These are phyloP conservation scores for Closterium sp. DNA, from an alignment of 139 green algal genomes.

Conservation along the genomic window DNA sequence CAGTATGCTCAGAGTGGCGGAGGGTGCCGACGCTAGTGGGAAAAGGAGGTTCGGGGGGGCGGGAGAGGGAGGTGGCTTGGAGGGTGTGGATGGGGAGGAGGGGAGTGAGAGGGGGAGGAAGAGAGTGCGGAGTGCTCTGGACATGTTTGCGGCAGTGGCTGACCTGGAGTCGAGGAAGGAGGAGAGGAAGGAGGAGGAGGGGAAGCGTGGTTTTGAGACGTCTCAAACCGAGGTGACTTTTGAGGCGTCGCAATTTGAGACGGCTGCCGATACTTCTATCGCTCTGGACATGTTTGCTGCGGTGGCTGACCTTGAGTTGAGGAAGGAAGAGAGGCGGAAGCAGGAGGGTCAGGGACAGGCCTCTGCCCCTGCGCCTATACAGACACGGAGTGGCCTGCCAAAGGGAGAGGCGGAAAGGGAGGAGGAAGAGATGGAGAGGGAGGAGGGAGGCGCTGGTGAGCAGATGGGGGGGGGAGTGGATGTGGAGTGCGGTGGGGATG, in stretches of 20 bases:
- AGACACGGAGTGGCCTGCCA: no score
- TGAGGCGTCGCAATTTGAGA: no score
- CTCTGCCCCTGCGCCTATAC: no score
- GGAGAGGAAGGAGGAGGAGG: background rate
- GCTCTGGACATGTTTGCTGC: no score
- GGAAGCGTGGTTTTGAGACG: no score
- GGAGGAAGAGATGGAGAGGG: background rate
- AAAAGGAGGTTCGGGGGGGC: background rate
- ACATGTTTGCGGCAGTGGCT: background rate
- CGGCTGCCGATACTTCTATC: no score
- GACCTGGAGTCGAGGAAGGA: background rate
- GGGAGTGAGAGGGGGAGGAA: background rate
- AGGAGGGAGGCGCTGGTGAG: background rate
- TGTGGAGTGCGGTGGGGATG: background rate
- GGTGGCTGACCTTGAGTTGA: no score
- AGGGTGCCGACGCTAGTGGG: background rate
- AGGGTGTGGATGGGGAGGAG: background rate
- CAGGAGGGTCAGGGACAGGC: no score
- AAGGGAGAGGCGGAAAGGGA: background rate
- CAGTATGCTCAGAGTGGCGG: no score
- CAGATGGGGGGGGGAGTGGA: background rate
- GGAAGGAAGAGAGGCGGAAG: no score
- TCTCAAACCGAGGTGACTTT: no score
- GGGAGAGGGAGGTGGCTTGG: background rate
- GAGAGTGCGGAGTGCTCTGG: background rate